Percentiles rank a stretch among this genome's conserved stretches.
Conservation (phyloP, 495 filamentous ascomycete genomes). For the Hyaloscypha hepaticicola region DNA sequence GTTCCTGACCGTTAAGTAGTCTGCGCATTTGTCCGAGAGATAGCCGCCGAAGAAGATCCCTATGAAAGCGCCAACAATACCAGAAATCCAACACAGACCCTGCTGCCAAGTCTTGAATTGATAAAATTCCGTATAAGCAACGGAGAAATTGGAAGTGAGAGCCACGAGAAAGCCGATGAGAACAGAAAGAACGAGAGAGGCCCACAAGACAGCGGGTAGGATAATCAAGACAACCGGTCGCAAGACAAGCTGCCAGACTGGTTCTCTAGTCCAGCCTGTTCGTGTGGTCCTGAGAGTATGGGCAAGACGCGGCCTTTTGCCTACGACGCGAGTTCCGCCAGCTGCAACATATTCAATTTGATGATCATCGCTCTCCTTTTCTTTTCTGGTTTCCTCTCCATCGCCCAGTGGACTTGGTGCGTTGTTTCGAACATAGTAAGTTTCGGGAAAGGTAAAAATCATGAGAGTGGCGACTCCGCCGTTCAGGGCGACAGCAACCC, state of each 20-base stretch:
- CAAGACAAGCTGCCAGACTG: constrained; percentile 42
- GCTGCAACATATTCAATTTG: neutral
- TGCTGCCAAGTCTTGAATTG: constrained; percentile 46
- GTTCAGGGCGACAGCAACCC: too few relatives aligned
- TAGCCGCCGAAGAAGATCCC: constrained; percentile 49
- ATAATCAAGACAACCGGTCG: constrained; percentile 46
- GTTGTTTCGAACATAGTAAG: too few relatives aligned
- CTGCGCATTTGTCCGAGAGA: constrained; percentile 47
- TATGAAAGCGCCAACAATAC: constrained; percentile 46
- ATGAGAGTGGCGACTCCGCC: too few relatives aligned
- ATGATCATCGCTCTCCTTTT: too few relatives aligned
- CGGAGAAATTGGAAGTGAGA: constrained; percentile 48
- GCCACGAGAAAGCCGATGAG: constrained; percentile 54
- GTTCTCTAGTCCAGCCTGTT: constrained; percentile 46
- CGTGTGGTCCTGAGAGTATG: too few relatives aligned
- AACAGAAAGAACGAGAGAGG: constrained; percentile 45
- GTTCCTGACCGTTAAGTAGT: constrained; percentile 49
- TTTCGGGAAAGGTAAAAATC: too few relatives aligned
- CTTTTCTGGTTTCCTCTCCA: neutral
- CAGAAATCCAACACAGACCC: constrained; percentile 47
- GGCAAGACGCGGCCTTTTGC: constrained; percentile 38
- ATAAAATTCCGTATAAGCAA: constrained; percentile 44
- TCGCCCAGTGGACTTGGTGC: too few relatives aligned
- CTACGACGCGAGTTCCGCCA: neutral
- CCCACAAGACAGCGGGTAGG: constrained; percentile 51